Evolutionary conservation across 345 rosid genomes (phyloP), one percentile per base, ranked within the genome.

Genomic region (Sisymbrium irio): DNA sequence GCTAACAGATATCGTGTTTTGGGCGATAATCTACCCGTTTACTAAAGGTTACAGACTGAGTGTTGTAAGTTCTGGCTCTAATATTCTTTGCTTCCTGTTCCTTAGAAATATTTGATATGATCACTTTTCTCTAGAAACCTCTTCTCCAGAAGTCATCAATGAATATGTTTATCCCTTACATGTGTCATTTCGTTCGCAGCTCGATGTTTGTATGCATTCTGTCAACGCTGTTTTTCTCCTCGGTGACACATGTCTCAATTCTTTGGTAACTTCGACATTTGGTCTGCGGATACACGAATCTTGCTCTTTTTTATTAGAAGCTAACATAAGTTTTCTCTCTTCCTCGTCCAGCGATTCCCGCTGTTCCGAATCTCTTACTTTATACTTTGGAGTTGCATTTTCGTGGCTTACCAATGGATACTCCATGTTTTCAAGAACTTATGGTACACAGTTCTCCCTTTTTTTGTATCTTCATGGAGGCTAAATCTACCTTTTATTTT

Each of bases 1-100:
- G 76, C 87, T 95, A 40, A 95, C 98, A 7, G 99, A 92, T 77
- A 39, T 71, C 8, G 91, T 95, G 63, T 95, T 95, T 83, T 95
- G 99, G 99, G 80, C 69, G 71, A 2, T 95, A 42, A 65, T 95
- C 69, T 92, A 84, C 82, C 97, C 98, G 2, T 82, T 86, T 77
- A 75, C 93, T 36, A 4, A 65, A 65, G 84, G 82, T 77, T 84
- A 57, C 72, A 66, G 13, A 25, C 83, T 95, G 55, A 78, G 81
- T 80, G 75, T 82, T 83, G 99, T 92, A 86, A 90, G 99, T 88
- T 60, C 2, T 59, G 22, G 5, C 62, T 58, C 76, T 63, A 30
- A 11, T 63, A 17, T 9, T 6, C 18, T 27, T 35, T 59, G 58
- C 14, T 32, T 40, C 25, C 9, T 3, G 2, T 35, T 32, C 63